Percentiles rank a stretch among this genome's conserved stretches.
These are phyloP conservation scores for Furcasterigmium furcatum DNA, from an alignment of 2,329 filamentous ascomycete genomes.

Conservation along the genomic window DNA sequence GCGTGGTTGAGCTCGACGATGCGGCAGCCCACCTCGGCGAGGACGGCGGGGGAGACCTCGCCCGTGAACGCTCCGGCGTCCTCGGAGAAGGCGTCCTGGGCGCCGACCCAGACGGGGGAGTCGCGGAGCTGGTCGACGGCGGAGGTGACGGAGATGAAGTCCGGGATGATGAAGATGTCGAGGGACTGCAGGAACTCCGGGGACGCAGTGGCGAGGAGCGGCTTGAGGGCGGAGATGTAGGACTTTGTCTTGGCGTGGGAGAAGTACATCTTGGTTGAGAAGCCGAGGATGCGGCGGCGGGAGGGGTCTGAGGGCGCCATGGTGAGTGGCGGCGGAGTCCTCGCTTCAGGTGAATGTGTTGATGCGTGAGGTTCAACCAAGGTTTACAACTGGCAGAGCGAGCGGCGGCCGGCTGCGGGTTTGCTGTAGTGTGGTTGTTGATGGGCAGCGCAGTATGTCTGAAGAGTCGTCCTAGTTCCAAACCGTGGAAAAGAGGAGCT, in stretches of 20 bases:
- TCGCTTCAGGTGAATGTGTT: not conserved
- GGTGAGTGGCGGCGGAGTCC: not conserved
- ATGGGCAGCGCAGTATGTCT: too few species aligned
- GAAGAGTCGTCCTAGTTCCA: too few species aligned
- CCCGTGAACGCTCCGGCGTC: constrained; percentile 73
- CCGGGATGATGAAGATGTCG: constrained; percentile 75
- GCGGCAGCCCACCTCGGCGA: constrained; percentile 64
- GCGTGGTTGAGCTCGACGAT: constrained; percentile 82
- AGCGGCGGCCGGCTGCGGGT: too few species aligned
- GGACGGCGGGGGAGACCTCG: constrained; percentile 66
- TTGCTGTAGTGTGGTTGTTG: too few species aligned
- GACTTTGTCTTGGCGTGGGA: constrained; percentile 57
- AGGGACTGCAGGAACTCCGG: constrained; percentile 31
- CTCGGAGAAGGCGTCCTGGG: constrained; percentile 72
- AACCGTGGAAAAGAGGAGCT: too few species aligned
- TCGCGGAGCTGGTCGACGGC: constrained; percentile 42
- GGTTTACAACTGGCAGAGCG: too few species aligned
- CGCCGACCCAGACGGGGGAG: constrained; percentile 60
- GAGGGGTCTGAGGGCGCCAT: constrained; percentile 5
- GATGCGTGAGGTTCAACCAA: too few species aligned
- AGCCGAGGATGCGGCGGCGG: constrained; percentile 62
- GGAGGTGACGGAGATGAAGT: constrained; percentile 66
- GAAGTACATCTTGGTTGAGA: constrained; percentile 81
- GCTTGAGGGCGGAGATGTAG: constrained; percentile 49
- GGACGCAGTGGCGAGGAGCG: constrained; percentile 38